Percentiles rank a stretch among this genome's conserved stretches.
phyloP scores from a whole-genome alignment of 305 asterid genomes.

The Fraxinus xanthoxyloides region DNA sequence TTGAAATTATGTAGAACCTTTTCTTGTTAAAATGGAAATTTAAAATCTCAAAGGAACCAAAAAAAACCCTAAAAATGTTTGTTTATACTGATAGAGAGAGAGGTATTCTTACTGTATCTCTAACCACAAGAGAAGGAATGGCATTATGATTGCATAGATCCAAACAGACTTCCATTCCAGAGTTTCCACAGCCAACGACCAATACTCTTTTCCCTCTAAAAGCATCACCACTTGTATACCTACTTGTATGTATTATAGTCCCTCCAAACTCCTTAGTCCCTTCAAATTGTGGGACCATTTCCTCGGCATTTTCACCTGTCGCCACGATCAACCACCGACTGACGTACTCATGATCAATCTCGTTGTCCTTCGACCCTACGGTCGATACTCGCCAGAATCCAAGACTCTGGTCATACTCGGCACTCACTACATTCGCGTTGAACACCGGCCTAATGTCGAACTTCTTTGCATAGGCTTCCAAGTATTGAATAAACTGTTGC shows the following conservation, averaged over 20 bases:
- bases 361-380: constrained; percentile 6
- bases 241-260: constrained; percentile 63
- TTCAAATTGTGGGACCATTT: constrained; percentile 56
- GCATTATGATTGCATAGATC: constrained; percentile 82
- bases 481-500: constrained; percentile 63
- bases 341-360: constrained; percentile 43
- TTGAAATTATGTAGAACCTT: neutral
- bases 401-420: constrained; percentile 44
- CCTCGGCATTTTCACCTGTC: constrained; percentile 95
- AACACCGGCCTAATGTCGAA: constrained; percentile 65
- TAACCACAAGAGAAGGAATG: constrained; percentile 65
- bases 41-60: neutral
- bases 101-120: constrained; percentile 63
- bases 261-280: constrained; percentile 67
- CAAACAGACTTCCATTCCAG: constrained; percentile 97
- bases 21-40: neutral
- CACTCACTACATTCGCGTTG: constrained; percentile 42
- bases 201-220: constrained; percentile 59
- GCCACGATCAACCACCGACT: constrained; percentile 77
- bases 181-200: constrained; percentile 92
- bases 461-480: constrained; percentile 48
- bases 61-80: neutral
- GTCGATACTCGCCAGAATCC: constrained; percentile 62
- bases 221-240: constrained; percentile 57
- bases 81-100: neutral